Evolutionary conservation across 1,139 yeast genomes (phyloP).

Genomic region (Lodderomyces parapsilosis): DNA sequence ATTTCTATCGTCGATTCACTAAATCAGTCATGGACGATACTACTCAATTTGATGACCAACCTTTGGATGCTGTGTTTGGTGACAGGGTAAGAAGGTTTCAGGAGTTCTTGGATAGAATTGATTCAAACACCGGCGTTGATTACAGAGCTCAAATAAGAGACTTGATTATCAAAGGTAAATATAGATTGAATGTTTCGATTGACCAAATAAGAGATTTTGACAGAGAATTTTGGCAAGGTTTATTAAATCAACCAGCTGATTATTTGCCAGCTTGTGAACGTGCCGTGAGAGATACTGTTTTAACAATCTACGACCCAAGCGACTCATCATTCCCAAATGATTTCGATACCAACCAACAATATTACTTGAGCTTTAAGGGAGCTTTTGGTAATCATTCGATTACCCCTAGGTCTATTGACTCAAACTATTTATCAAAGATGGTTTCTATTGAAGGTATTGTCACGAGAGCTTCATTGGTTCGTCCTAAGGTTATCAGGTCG

Average conservation of each 20-base stretch:
- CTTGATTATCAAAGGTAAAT: constrained; percentile 65
- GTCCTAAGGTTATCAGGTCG: constrained; percentile 89
- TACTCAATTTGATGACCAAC: constrained; percentile 26
- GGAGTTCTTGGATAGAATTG: constrained; percentile 70
- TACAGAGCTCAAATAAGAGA: constrained; percentile 70
- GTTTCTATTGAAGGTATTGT: constrained; percentile 94
- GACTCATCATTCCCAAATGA: constrained; percentile 47
- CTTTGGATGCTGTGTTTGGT: constrained; percentile 53
- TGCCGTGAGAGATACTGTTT: constrained; percentile 80
- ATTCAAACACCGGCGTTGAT: constrained; percentile 45
- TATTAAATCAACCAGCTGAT: constrained; percentile 77
- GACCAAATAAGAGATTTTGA: constrained; percentile 91
- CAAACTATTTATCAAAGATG: constrained; percentile 74
- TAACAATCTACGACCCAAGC: constrained; percentile 60
- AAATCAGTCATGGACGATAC: constrained; percentile 17
- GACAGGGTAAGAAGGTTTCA: constrained; percentile 88
- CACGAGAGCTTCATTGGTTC: constrained; percentile 86
- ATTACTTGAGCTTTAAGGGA: constrained; percentile 82
- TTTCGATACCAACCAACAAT: constrained; percentile 62
- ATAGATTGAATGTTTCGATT: constrained; percentile 70
- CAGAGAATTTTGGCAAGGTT: constrained; percentile 73
- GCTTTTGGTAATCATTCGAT: constrained; percentile 88
- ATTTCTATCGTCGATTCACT: constrained; percentile 1
- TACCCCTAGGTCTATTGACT: constrained; percentile 83
- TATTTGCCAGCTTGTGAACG: constrained; percentile 86